These are phyloP conservation scores for Rehmannia glutinosa DNA, from an alignment of 257 asterid species.

Conservation along the genomic window DNA sequence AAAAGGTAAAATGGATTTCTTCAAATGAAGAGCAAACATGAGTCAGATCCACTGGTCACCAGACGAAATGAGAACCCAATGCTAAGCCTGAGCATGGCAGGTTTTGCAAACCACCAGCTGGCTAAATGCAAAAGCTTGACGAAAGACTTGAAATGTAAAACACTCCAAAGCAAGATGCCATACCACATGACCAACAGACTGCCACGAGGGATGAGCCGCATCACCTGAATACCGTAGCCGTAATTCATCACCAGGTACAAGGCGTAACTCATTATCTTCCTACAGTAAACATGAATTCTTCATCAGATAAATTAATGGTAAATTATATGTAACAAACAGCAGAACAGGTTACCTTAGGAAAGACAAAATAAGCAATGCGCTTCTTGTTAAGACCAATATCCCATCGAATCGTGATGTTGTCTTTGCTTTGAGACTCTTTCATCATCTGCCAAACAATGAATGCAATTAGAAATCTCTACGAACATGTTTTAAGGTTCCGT, in stretches of 20 bases:
- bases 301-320: neutral
- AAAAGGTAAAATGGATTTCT: neutral
- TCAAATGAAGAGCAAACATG: neutral
- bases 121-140: neutral
- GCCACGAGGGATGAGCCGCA: conserved; percentile 95
- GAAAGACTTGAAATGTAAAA: neutral
- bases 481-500: neutral
- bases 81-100: conserved; percentile 9
- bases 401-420: conserved; percentile 85
- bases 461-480: neutral
- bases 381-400: conserved; percentile 97
- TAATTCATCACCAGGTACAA: conserved; percentile 98
- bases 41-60: neutral
- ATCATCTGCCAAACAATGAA: conserved; percentile 64
- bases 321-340: neutral
- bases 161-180: conserved; percentile 22
- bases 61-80: neutral
- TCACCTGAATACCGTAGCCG: conserved; percentile 94
- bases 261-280: conserved; percentile 99
- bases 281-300: conserved; percentile 33
- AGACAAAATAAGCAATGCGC: conserved; percentile 89
- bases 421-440: conserved; percentile 99
- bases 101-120: neutral
- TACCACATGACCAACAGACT: conserved; percentile 99
- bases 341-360: conserved; percentile 69